Conservation (phyloP, 805 yeast genomes). For the Isabelozyma rhagii region DNA sequence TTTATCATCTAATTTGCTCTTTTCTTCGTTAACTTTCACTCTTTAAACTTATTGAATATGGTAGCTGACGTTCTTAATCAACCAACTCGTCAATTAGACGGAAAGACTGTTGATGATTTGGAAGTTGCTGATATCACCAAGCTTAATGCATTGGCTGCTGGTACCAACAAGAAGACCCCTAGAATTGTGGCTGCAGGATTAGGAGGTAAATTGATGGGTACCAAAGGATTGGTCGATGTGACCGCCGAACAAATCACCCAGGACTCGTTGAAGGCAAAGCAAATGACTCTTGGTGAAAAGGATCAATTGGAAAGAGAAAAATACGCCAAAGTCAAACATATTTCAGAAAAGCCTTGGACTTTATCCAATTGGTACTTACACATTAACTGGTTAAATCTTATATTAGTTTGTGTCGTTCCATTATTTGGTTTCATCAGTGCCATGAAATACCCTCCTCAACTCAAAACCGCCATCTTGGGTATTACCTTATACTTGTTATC, state of each 20-base stretch:
- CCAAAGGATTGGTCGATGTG: slow-evolving; percentile 65
- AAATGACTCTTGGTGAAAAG: slow-evolving; percentile 27
- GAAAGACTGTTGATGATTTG: slow-evolving; percentile 7
- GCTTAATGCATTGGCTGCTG: slow-evolving; percentile 80
- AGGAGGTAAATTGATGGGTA: slow-evolving; percentile 79
- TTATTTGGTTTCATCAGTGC: slow-evolving; percentile 48
- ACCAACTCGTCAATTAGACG: background rate
- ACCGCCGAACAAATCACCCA: slow-evolving; percentile 61
- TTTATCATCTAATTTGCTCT: background rate
- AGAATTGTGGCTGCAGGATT: slow-evolving; percentile 76
- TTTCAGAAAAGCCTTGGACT: slow-evolving; percentile 80
- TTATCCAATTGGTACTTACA: slow-evolving; percentile 66
- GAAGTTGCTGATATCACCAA: slow-evolving; percentile 54
- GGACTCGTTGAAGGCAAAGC: slow-evolving; percentile 43
- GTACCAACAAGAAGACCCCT: slow-evolving; percentile 65
- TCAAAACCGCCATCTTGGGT: slow-evolving; percentile 52
- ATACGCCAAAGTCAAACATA: slow-evolving; percentile 47
- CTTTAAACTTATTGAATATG: background rate
- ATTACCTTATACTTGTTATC: slow-evolving; percentile 52
- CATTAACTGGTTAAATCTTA: slow-evolving; percentile 73
- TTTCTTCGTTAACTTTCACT: background rate
- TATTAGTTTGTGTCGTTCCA: slow-evolving; percentile 64
- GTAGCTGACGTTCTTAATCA: background rate
- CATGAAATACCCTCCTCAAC: slow-evolving; percentile 44
- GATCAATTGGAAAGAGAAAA: slow-evolving; percentile 38